These are phyloP conservation scores for Pestalotiopsis fici DNA, from an alignment of 2,329 filamentous ascomycete genomes.

Conservation along the genomic window DNA sequence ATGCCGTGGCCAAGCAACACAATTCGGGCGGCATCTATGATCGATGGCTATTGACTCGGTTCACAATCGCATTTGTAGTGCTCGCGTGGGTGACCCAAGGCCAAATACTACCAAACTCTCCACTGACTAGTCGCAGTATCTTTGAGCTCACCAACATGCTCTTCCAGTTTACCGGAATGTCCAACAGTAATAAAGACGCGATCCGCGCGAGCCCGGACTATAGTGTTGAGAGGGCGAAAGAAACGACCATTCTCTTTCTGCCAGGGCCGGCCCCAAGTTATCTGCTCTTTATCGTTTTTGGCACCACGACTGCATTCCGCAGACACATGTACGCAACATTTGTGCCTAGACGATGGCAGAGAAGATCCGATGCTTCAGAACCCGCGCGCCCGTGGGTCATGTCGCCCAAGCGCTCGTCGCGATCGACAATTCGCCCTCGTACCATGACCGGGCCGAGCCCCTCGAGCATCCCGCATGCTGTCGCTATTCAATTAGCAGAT, in stretches of 20 bases:
- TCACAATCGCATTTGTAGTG: conserved; percentile 43
- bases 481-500: neutral
- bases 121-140: conserved; percentile 30
- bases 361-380: neutral
- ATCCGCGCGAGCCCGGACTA: conserved; percentile 30
- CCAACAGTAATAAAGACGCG: conserved; percentile 28
- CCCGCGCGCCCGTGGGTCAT: neutral
- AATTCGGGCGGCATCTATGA: conserved; percentile 39
- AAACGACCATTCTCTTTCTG: conserved; percentile 35
- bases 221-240: conserved; percentile 27
- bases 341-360: conserved; percentile 17
- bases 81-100: conserved; percentile 30
- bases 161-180: conserved; percentile 25
- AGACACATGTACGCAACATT: conserved; percentile 24
- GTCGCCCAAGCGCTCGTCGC: neutral
- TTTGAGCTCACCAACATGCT: conserved; percentile 33
- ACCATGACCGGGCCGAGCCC: neutral
- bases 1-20: neutral
- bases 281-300: conserved; percentile 40
- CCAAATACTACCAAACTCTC: conserved; percentile 16
- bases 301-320: conserved; percentile 38
- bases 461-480: neutral
- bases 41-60: conserved; percentile 44
- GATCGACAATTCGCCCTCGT: neutral
- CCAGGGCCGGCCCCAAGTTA: conserved; percentile 38